These are phyloP conservation scores for Nitzschia sp. DNA, from an alignment of 108 stramenopile species.

Conservation along the genomic window DNA sequence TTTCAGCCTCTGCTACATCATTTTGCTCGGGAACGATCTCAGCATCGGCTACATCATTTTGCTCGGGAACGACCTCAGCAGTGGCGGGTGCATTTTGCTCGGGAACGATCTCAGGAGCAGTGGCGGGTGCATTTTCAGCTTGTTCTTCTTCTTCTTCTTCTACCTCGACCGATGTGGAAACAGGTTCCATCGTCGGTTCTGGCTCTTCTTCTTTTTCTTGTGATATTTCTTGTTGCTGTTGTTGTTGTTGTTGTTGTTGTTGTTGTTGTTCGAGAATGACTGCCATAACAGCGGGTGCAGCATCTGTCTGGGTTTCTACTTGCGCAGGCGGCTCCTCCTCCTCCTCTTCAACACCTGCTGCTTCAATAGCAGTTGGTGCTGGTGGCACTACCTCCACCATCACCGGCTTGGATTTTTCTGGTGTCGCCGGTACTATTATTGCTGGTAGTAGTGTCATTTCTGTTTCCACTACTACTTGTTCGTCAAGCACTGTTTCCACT, in stretches of 20 bases:
- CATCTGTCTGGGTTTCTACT: neutral
- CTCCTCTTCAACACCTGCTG: neutral
- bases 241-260: neutral
- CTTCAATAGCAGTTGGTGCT: neutral
- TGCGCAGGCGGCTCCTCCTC: neutral
- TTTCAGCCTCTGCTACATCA: no score
- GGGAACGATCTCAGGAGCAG: no score
- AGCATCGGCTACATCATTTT: no score
- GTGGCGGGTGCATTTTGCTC: no score
- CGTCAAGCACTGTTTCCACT: neutral
- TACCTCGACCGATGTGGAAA: neutral
- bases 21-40: no score
- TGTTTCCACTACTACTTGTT: neutral
- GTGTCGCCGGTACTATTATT: neutral
- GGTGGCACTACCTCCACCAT: neutral
- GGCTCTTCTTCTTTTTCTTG: neutral
- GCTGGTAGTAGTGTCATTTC: neutral
- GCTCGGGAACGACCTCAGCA: no score
- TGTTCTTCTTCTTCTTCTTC: neutral
- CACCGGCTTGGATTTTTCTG: neutral
- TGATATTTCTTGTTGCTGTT: neutral
- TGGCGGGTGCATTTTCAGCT: neutral
- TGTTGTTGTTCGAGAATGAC: neutral
- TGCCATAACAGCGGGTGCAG: neutral
- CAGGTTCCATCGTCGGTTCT: neutral